phyloP scores from a whole-genome alignment of 306 rosid genomes.

The Cicer pinnatifidum region DNA sequence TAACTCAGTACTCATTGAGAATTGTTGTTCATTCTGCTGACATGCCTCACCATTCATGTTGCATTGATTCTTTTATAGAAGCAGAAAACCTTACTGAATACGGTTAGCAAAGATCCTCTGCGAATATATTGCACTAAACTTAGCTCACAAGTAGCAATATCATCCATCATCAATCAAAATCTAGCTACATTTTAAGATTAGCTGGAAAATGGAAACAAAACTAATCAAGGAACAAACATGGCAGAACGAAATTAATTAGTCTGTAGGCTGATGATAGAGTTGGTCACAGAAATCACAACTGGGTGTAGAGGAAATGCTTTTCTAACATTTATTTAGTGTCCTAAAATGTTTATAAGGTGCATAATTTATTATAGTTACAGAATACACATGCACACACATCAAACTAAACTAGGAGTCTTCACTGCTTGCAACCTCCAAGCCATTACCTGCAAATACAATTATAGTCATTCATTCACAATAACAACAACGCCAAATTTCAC shows the following conservation, averaged over 20 bases:
- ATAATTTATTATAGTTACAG: not conserved
- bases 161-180: not conserved
- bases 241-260: no score
- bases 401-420: conserved; percentile 44
- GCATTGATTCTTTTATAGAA: not conserved
- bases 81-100: not conserved
- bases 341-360: not conserved
- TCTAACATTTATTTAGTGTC: conserved; percentile 5
- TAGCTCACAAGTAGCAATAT: not conserved
- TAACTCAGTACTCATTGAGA: no score
- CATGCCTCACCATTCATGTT: not conserved
- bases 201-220: not conserved
- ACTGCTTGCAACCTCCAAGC: conserved; percentile 76
- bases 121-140: not conserved
- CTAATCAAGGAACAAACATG: conserved; percentile 10
- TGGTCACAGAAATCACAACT: conserved; percentile 21
- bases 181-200: not conserved
- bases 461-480: not conserved
- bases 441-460: conserved; percentile 64
- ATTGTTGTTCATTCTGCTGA: not conserved
- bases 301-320: not conserved
- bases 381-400: conserved; percentile 11
- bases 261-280: conserved; percentile 4
- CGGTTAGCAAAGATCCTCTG: not conserved
- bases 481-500: not conserved